Base-by-base conservation (phyloP, 345 rosid species). In the Acer saccharum region DNA sequence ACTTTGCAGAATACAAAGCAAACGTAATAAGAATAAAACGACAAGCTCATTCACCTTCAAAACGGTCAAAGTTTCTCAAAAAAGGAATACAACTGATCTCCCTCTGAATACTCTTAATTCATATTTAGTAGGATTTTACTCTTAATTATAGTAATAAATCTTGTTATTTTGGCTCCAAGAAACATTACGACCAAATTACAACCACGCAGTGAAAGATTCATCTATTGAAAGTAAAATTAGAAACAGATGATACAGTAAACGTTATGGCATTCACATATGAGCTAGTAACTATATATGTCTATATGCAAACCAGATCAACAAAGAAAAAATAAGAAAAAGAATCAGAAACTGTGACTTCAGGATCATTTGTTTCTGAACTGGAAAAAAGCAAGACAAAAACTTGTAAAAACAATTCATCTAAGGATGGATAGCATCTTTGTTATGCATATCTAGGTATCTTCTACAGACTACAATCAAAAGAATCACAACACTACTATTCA, bases 311-410 rank as follows among this genome's bases (percentile, higher is more conserved):
- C 57, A 58, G 23, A 21, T 20, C 16, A 58, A 66, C 10, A 68
- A 39, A 21, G 13, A 29, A 41, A 41, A 71, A 50, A 21, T 3
- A 76, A n/a, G 54, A 7, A 69, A 68, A 71, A 48, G 23, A 46
- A 67, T 82, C 89, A 78, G 67, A 29, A 70, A 60, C 29, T 72
- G 62, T 64, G 81, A 44, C 41, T 76, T 65, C 75, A 71, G 82
- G 77, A 25, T 82, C 86, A 63, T 14, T 44, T 74, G 64, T 72
- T 84, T 77, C 90, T 25, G 71, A 68, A 16, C 92, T 91, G 82
- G 83, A 87, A 73, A 78, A 29, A 8, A 29, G 66, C 69, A 32
- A 65, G n/a, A 48, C 18, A 68, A 69, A 41, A 44, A 60, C 11
- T 17, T 4, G 46, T 39, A 62, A 71, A 69, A 13, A 25, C 46